A percentile compares a stretch with the other conserved stretches of the same genome.
Evolutionary conservation across 139 green algal genomes (phyloP).

Genomic region (Dunaliella primolecta): DNA sequence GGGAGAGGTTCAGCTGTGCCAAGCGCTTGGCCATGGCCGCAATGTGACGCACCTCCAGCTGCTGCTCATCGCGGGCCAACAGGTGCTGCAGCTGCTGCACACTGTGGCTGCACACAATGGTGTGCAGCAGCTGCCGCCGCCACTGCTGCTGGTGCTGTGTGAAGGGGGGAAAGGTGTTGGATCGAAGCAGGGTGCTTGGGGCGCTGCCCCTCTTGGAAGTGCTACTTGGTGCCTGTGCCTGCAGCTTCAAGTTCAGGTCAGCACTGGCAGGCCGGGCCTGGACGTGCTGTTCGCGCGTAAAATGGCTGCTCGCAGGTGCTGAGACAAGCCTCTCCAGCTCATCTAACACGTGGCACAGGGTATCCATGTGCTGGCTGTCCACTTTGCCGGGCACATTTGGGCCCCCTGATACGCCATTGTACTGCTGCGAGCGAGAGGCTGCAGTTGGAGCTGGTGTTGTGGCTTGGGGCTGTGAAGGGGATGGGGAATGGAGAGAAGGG

Average conservation of each 20-base stretch:
- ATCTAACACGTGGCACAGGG: background rate
- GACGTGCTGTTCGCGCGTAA: too few relatives aligned
- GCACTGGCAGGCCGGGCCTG: too few relatives aligned
- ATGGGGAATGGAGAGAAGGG: background rate
- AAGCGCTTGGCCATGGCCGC: slow-evolving; percentile 12
- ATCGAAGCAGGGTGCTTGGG: too few relatives aligned
- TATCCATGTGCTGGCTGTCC: background rate
- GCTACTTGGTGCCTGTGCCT: too few relatives aligned
- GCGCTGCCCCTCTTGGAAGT: too few relatives aligned
- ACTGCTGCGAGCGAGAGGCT: too few relatives aligned
- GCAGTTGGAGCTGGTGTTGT: background rate
- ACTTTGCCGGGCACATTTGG: too few relatives aligned
- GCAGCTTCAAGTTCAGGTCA: too few relatives aligned
- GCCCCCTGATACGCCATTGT: too few relatives aligned
- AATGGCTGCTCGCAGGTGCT: too few relatives aligned
- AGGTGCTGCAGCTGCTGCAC: background rate
- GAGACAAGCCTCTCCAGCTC: slow-evolving; percentile 2
- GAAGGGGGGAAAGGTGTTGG: background rate
- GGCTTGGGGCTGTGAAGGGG: background rate
- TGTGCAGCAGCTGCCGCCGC: background rate
- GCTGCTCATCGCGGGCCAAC: background rate
- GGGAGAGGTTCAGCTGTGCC: background rate
- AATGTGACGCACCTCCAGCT: background rate
- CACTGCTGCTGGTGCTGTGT: background rate
- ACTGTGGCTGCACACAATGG: background rate